Evolutionary conservation across 371 early-diverging fungal species (phyloP), one percentile per base, ranked within the genome.

Genomic region (Nematocida major): DNA sequence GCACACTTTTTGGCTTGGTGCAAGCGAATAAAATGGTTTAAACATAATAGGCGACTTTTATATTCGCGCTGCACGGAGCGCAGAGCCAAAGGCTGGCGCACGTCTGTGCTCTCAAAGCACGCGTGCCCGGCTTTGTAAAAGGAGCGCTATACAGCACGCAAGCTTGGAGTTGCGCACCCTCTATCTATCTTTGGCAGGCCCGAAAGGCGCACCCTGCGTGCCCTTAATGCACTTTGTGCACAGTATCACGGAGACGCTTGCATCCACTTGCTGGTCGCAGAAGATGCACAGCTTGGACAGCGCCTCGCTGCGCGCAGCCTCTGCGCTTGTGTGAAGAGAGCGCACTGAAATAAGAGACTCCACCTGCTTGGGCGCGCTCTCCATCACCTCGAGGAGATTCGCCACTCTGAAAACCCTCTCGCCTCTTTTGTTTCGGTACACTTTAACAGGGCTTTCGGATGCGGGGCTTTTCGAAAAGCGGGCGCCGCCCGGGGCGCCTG

Each of bases 381-480:
- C 32, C 24, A 59, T 34, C 20, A 39, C n/a, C 18, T 57, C 34
- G 28, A 68, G 30, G 30, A 68, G 34, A 42, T 68, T 68, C 20
- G 39, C 43, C 11, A 68, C 36, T 57, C 36, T 9, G 11, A 68
- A 63, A n/a, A 57, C 43, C 1, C 49, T 68, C 26, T 57, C 68
- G 2, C 68, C 68, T 2, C 57, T 45, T 39, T 54, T 43, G 59
- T 68, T 68, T 5, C n/a, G n/a, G 36, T 54, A 68, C 18, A 24
- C 34, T 11, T 5, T 34, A 1, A 68, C 43, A 20, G 68, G 39
- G 42, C 39, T 34, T 38, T 20, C 34, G 30, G n/a, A 13, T 1
- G 13, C 62, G 51, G 11, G 11, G 7, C 43, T 15, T 57, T 54
- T 54, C 15, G 13, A 36, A 15, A 15, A 50, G 22, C 7, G 5